Base-by-base conservation (phyloP, 805 yeast species). In the Hanseniaspora nectarophila region DNA sequence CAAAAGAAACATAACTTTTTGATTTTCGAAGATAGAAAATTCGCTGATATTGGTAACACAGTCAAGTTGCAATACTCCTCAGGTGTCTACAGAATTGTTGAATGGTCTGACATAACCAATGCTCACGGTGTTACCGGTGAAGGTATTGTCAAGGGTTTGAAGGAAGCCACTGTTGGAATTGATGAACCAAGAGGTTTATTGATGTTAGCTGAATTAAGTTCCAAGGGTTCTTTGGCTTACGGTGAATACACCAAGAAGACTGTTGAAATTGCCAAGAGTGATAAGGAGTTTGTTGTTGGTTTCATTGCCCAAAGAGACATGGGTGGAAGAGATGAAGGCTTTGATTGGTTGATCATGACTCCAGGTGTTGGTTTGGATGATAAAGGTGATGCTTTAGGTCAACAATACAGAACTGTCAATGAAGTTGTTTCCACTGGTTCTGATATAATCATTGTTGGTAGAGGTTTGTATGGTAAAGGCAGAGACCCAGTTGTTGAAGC, bases 321-420 rank as follows among this genome's bases (percentile, higher is more conserved):
- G 85, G 88, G 88, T 28, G 89, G 88, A 15, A 73, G 75, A 42
- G 81, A 76, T 2, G 92, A 81, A 60, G 92, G 90, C 1, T 89
- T 84, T 61, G 98, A 92, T 69, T 92, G 97, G 96, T 69, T 92
- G 38, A 78, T 89, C 54, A 82, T 92, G 92, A 90, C 98, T 0
- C 99, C 99, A 0, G 99, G 99, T 56, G 98, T 92, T 37, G 97
- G 97, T 2, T 74, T 92, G 49, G 98, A 90, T 63, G 97, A 90
- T 63, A 92, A 83, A 66, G 97, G 97, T 15, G 99, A 92, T 65
- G 78, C 82, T 1, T 74, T 92, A 56, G 99, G 99, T 23, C 99
- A 92, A 67, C 97, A 92, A 68, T 92, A 92, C 68, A 77, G 98
- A 66, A 80, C 96, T 5, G 97, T 90, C 3, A 78, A 78, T 57